A percentile compares a stretch with the other conserved stretches of the same genome.
phyloP scores from a whole-genome alignment of 192 early-diverging fungal species.

The Helicostylum pulchrum region DNA sequence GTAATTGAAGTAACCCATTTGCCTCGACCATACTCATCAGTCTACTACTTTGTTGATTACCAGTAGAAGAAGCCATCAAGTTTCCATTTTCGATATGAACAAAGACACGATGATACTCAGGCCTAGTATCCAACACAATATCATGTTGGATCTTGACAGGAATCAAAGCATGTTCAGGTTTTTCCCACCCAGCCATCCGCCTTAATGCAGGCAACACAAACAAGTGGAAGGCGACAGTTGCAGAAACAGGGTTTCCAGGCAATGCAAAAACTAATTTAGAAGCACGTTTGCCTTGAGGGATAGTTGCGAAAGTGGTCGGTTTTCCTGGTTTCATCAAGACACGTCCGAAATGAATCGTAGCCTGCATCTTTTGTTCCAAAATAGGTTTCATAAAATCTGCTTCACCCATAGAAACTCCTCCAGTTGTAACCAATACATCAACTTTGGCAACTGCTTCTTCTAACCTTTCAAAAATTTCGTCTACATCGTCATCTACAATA shows the following conservation, averaged over 20 bases:
- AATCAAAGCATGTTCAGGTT: constrained; percentile 47
- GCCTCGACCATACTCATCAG: constrained; percentile 74
- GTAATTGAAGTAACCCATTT: constrained; percentile 78
- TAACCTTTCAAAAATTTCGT: constrained; percentile 53
- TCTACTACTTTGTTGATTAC: constrained; percentile 76
- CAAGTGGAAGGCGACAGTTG: constrained; percentile 82
- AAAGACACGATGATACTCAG: constrained; percentile 65
- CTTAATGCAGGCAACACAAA: constrained; percentile 86
- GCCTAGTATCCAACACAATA: constrained; percentile 59
- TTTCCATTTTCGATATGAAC: constrained; percentile 34
- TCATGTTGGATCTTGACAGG: constrained; percentile 55
- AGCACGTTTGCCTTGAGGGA: constrained; percentile 37
- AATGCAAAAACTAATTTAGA: constrained; percentile 78
- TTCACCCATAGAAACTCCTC: constrained; percentile 99
- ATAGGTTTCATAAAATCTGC: constrained; percentile 87
- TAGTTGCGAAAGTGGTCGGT: constrained; percentile 91
- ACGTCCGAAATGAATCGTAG: constrained; percentile 84
- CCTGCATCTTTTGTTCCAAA: constrained; percentile 73
- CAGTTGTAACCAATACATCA: constrained; percentile 86
- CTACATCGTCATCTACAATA: constrained; percentile 64
- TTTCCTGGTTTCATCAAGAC: constrained; percentile 93
- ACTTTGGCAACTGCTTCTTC: constrained; percentile 46
- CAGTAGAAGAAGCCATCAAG: constrained; percentile 57
- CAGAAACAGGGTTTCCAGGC: constrained; percentile 95
- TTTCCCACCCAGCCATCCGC: constrained; percentile 67